Evolutionary conservation across 345 rosid genomes (phyloP), one percentile per base, ranked within the genome.

Genomic region (Punica granatum): DNA sequence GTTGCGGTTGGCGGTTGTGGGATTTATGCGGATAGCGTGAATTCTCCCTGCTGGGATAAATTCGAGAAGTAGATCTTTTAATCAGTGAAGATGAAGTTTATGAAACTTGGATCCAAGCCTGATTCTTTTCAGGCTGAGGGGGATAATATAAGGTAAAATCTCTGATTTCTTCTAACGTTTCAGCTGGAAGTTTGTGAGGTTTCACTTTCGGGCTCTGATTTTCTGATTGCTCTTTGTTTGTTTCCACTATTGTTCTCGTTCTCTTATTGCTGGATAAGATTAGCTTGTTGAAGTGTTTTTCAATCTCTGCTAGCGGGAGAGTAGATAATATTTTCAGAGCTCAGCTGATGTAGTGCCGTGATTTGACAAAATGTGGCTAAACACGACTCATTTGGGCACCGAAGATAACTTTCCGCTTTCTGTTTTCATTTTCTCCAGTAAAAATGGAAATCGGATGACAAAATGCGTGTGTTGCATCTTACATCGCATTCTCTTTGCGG

Each of bases 61-160:
- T 60, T 6, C 19, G 67, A 62, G 67, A 39, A 54, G 59, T 62
- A 68, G 37, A 49, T 67, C 68, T 33, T 43, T 68, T 42, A 32
- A 14, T 58, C 35, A 32, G 34, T n/a, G 68, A 68, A 68, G 70
- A 82, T 82, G 86, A 82, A 82, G 83, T 82, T 82, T 67, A 82
- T 82, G 86, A 82, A 82, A 74, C 69, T 82, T 76, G 86, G 86
- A 53, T 79, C 78, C 70, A 82, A 82, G 78, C 81, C 86, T 46
- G 86, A 82, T 73, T 65, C 73, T 15, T 82, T 82, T 66, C 86
- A 77, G 70, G 71, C 76, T 39, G 73, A 79, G 43, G 86, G 81
- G 23, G 81, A 79, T 59, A 72, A 67, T 46, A 32, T 73, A 60
- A 79, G 86, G 86, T 79, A 37, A 44, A 68, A 39, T 14, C 23